Conservation (phyloP, 2,329 filamentous ascomycete species). For the Zymoseptoria passerinii region DNA sequence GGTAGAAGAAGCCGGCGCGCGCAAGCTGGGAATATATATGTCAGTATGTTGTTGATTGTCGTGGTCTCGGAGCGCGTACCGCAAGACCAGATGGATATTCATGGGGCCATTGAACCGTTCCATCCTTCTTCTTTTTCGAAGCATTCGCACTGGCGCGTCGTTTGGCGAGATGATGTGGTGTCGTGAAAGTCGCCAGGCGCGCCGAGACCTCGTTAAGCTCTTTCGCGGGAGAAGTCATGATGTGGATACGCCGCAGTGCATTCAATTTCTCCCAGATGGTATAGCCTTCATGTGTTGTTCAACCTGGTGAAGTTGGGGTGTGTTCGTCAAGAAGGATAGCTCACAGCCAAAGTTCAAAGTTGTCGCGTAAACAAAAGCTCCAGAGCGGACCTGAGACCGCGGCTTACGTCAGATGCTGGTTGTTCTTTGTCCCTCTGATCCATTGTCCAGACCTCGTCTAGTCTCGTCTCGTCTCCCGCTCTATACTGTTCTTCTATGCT, state of each 20-base stretch:
- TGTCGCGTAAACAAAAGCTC: slow-evolving; percentile 9
- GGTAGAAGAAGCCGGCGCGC: slow-evolving; percentile 83
- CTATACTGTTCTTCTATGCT: not conserved
- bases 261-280: not conserved
- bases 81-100: slow-evolving; percentile 55
- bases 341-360: not conserved
- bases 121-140: slow-evolving; percentile 44
- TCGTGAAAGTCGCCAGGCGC: slow-evolving; percentile 72
- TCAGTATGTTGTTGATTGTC: slow-evolving; percentile 11
- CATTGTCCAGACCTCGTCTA: not conserved
- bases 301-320: too few relatives aligned
- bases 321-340: too few relatives aligned
- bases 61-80: slow-evolving; percentile 38
- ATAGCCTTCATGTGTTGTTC: too few relatives aligned
- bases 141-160: slow-evolving; percentile 60
- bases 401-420: not conserved
- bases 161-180: slow-evolving; percentile 54
- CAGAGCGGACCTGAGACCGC: not conserved
- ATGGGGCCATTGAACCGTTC: slow-evolving; percentile 65
- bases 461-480: not conserved
- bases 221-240: slow-evolving; percentile 31
- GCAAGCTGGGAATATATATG: slow-evolving; percentile 55
- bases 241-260: not conserved
- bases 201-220: slow-evolving; percentile 59
- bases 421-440: not conserved